Percentiles rank a stretch among this genome's conserved stretches.
phyloP scores from a whole-genome alignment of 495 filamentous ascomycete genomes.

The Xanthoparmelia taractica region DNA sequence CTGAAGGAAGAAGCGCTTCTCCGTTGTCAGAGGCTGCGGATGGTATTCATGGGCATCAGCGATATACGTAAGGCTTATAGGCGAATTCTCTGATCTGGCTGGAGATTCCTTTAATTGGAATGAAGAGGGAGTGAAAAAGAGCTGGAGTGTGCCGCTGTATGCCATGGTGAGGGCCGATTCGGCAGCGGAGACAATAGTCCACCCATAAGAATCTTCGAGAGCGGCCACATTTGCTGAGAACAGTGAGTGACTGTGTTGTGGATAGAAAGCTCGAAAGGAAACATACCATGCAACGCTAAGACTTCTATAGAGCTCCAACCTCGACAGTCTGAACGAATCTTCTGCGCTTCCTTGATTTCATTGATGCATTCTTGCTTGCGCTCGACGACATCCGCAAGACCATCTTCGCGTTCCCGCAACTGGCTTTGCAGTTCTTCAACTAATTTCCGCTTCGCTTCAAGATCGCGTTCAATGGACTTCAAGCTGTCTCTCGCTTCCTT shows the following conservation, averaged over 20 bases:
- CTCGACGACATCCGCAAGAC: constrained; percentile 50
- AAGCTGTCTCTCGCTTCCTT: constrained; percentile 58
- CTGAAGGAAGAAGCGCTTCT: constrained; percentile 65
- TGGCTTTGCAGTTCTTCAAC: constrained; percentile 57
- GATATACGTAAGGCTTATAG: constrained; percentile 43
- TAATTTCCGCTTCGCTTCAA: constrained; percentile 57
- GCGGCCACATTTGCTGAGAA: constrained; percentile 53
- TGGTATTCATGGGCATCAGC: constrained; percentile 35
- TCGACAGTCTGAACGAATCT: constrained; percentile 73
- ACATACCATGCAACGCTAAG: constrained; percentile 58
- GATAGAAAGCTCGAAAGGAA: constrained; percentile 3
- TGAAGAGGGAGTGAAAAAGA: constrained; percentile 62
- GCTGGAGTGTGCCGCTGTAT: constrained; percentile 68
- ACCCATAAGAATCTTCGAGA: constrained; percentile 65
- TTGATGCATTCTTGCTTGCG: constrained; percentile 59
- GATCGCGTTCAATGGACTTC: constrained; percentile 53
- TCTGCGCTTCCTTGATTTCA: constrained; percentile 78
- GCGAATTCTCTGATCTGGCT: constrained; percentile 30
- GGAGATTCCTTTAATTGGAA: constrained; percentile 36
- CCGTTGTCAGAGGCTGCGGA: constrained; percentile 36
- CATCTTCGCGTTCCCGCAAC: constrained; percentile 53
- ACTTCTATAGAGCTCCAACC: constrained; percentile 84
- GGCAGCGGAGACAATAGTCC: constrained; percentile 61
- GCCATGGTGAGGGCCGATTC: constrained; percentile 62
- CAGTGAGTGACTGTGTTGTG: constrained; percentile 9